A percentile compares a stretch with the other conserved stretches of the same genome.
These are phyloP conservation scores for Kwoniella dendrophila DNA, from an alignment of 768 basidiomycete species.

Conservation along the genomic window DNA sequence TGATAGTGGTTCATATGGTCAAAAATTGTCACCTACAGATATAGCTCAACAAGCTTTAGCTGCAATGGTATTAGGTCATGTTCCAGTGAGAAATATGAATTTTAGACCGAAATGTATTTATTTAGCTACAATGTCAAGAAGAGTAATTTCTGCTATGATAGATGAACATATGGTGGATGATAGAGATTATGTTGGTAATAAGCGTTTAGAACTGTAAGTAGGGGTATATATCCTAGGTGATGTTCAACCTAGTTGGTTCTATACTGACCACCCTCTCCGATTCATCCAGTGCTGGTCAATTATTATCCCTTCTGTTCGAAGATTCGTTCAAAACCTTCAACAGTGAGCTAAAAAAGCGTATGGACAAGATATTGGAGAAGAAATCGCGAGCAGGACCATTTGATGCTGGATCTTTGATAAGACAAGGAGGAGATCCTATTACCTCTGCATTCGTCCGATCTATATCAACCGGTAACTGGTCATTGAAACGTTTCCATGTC, in stretches of 20 bases:
- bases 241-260: slow-evolving; percentile 8
- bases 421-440: slow-evolving; percentile 93
- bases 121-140: slow-evolving; percentile 93
- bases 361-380: slow-evolving; percentile 97
- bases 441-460: slow-evolving; percentile 94
- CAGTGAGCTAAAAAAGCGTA: slow-evolving; percentile 86
- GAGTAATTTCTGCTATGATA: slow-evolving; percentile 94
- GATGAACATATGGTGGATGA: slow-evolving; percentile 98
- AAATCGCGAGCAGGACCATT: slow-evolving; percentile 91
- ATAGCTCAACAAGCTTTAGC: slow-evolving; percentile 96
- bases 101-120: slow-evolving; percentile 94
- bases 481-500: slow-evolving; percentile 98
- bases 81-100: slow-evolving; percentile 84
- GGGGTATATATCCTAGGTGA: background rate
- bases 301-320: slow-evolving; percentile 92
- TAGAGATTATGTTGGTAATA: slow-evolving; percentile 98
- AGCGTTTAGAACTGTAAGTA: slow-evolving; percentile 90
- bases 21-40: slow-evolving; percentile 69
- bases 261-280: slow-evolving; percentile 13
- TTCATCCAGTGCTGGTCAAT: slow-evolving; percentile 78
- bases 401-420: slow-evolving; percentile 85
- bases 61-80: slow-evolving; percentile 94
- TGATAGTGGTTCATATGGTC: slow-evolving; percentile 34
- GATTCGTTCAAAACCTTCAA: slow-evolving; percentile 99
- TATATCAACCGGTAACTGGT: slow-evolving; percentile 99